These are phyloP conservation scores for Juglanconis oblonga DNA, from an alignment of 2,329 filamentous ascomycete species.

Conservation along the genomic window DNA sequence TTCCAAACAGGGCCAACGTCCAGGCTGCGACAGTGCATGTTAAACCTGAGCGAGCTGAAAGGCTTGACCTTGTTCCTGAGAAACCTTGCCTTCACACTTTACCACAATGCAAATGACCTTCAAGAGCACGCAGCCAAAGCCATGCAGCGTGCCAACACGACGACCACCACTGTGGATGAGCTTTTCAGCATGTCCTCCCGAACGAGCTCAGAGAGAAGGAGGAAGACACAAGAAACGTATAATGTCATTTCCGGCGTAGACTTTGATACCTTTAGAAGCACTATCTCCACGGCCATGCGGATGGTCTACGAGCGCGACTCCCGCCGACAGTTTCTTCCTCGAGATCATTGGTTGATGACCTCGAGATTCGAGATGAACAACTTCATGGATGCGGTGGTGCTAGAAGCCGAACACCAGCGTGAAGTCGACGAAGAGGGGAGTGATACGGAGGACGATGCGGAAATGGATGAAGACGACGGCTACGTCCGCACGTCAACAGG, in stretches of 20 bases:
- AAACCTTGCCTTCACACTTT: constrained; percentile 83
- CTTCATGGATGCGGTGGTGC: constrained; percentile 82
- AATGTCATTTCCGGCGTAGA: constrained; percentile 65
- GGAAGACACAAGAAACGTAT: constrained; percentile 27
- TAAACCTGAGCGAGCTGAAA: constrained; percentile 69
- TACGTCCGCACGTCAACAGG: constrained; percentile 49
- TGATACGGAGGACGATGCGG: constrained; percentile 42
- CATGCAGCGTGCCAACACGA: constrained; percentile 23
- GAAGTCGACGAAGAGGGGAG: constrained; percentile 63
- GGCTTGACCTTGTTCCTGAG: constrained; percentile 81
- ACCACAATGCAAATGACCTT: constrained; percentile 74
- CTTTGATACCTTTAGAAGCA: constrained; percentile 72
- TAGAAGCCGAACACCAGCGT: constrained; percentile 78
- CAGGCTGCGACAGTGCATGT: constrained; percentile 59
- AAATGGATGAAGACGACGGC: constrained; percentile 29
- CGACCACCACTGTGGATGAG: not conserved
- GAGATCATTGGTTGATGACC: constrained; percentile 93
- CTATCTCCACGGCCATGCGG: constrained; percentile 75
- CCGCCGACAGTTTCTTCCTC: constrained; percentile 75
- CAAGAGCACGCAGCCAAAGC: not conserved
- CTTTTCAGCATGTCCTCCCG: not conserved
- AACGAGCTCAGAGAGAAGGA: not conserved
- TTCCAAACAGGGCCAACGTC: constrained; percentile 40
- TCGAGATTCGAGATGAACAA: constrained; percentile 80
- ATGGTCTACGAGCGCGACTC: constrained; percentile 95